phyloP scores from a whole-genome alignment of 1,284 basidiomycete genomes.

The Rhodotorula sp. region DNA sequence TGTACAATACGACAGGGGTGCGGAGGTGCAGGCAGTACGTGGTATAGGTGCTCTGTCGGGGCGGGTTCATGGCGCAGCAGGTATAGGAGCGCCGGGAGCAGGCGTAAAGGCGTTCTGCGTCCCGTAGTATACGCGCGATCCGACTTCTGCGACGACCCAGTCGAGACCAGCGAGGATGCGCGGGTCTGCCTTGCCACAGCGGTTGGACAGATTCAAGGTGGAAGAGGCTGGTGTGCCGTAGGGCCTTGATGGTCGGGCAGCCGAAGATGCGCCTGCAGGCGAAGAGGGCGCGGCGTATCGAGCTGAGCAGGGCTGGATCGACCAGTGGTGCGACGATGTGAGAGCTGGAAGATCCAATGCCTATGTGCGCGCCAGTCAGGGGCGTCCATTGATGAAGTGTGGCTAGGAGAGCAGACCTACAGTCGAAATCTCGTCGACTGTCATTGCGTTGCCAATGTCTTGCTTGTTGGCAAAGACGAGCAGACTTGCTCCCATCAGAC shows the following conservation, averaged over 20 bases:
- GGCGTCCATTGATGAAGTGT: neutral
- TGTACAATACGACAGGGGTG: too few relatives aligned
- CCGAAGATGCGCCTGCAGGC: neutral
- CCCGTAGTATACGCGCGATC: constrained; percentile 36
- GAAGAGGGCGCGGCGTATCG: neutral
- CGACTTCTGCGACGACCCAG: constrained; percentile 42
- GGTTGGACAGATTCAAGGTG: neutral
- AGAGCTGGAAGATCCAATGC: constrained; percentile 26
- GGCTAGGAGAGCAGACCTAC: constrained; percentile 56
- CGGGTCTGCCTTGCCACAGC: constrained; percentile 11
- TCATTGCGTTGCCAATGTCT: constrained; percentile 86
- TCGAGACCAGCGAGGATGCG: constrained; percentile 35
- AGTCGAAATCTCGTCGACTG: constrained; percentile 74
- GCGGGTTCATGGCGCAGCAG: too few relatives aligned
- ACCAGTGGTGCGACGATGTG: constrained; percentile 29
- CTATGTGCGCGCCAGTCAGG: constrained; percentile 6
- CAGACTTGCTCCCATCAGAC: constrained; percentile 88
- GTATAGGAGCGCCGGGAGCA: too few relatives aligned
- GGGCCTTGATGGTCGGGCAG: neutral
- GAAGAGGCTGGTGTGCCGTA: neutral
- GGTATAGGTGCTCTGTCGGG: too few relatives aligned
- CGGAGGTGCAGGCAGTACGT: too few relatives aligned
- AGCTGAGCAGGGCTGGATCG: constrained; percentile 31
- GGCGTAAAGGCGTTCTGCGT: constrained; percentile 1
- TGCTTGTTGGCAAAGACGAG: constrained; percentile 99